Percentiles rank a stretch among this genome's conserved stretches.
Conservation (phyloP, 495 filamentous ascomycete genomes). For the Xylaria sp. region DNA sequence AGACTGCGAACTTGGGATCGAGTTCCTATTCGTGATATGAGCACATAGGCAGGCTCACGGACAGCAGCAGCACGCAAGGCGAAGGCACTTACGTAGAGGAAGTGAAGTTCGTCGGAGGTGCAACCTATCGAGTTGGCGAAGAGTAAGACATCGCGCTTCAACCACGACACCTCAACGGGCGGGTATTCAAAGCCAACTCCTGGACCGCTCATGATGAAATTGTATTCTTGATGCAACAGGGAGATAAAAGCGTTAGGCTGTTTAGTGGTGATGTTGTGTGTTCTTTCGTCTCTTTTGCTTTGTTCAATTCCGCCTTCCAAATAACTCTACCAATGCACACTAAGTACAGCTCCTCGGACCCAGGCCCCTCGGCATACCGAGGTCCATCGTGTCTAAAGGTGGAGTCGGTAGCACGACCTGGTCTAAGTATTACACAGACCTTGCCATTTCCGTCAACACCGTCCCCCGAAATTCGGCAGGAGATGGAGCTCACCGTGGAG, state of each 20-base stretch:
- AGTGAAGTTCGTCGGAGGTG: conserved; percentile 86
- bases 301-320: not conserved
- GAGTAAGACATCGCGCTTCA: conserved; percentile 83
- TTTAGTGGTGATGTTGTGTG: not conserved
- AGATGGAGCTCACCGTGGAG: conserved; percentile 1
- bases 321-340: not conserved
- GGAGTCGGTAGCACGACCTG: not conserved
- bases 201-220: conserved; percentile 57
- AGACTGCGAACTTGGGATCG: conserved; percentile 81
- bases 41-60: not conserved
- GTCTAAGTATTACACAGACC: too few relatives aligned
- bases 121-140: conserved; percentile 88
- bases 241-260: not conserved
- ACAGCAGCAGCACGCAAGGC: conserved; percentile 13
- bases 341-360: conserved; percentile 15
- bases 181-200: conserved; percentile 84
- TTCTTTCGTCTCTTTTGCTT: not conserved
- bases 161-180: conserved; percentile 74
- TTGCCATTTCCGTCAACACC: not conserved
- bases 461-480: not conserved
- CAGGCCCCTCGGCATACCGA: conserved; percentile 4
- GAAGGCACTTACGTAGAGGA: conserved; percentile 73
- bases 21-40: conserved; percentile 65
- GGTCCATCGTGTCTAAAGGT: conserved; percentile 15
- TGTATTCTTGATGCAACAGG: not conserved